phyloP scores from a whole-genome alignment of 345 rosid genomes.

The Aurinia saxatilis region DNA sequence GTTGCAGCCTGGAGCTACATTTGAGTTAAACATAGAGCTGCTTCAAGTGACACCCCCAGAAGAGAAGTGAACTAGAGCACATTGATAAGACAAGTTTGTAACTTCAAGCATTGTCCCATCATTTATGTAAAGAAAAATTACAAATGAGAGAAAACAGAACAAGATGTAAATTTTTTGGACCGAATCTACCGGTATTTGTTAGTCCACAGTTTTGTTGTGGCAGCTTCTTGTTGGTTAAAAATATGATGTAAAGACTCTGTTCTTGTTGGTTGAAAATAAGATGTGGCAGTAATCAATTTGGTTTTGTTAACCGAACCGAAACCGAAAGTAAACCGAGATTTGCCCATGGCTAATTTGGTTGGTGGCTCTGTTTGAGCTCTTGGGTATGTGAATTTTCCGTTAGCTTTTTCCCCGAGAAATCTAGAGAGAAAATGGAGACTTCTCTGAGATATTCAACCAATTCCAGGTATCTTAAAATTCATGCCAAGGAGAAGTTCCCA shows the following conservation, averaged over 20 bases:
- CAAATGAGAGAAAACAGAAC: neutral
- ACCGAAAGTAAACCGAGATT: slow-evolving; percentile 3
- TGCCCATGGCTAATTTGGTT: no score
- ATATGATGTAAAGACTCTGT: neutral
- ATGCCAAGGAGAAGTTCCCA: slow-evolving; percentile 75
- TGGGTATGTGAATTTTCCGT: no score
- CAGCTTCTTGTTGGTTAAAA: neutral
- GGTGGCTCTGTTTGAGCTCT: no score
- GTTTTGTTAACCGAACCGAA: slow-evolving; percentile 10
- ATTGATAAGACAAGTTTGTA: neutral
- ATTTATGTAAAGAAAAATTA: slow-evolving; percentile 22
- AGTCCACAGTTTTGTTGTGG: neutral
- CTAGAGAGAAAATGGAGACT: slow-evolving; percentile 50
- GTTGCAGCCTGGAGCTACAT: slow-evolving; percentile 73
- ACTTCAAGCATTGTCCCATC: slow-evolving; percentile 31
- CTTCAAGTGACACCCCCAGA: slow-evolving; percentile 46
- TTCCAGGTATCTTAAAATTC: slow-evolving; percentile 60
- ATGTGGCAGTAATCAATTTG: no score
- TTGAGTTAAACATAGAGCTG: slow-evolving; percentile 82
- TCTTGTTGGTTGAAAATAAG: no score
- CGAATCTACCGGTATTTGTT: slow-evolving; percentile 4
- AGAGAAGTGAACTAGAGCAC: slow-evolving; percentile 25
- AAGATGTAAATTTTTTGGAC: slow-evolving; percentile 3
- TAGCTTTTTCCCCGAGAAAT: no score
- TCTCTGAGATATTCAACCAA: slow-evolving; percentile 60